These are phyloP conservation scores for Omphalea diandra DNA, from an alignment of 441 rosid genomes.

Conservation along the genomic window DNA sequence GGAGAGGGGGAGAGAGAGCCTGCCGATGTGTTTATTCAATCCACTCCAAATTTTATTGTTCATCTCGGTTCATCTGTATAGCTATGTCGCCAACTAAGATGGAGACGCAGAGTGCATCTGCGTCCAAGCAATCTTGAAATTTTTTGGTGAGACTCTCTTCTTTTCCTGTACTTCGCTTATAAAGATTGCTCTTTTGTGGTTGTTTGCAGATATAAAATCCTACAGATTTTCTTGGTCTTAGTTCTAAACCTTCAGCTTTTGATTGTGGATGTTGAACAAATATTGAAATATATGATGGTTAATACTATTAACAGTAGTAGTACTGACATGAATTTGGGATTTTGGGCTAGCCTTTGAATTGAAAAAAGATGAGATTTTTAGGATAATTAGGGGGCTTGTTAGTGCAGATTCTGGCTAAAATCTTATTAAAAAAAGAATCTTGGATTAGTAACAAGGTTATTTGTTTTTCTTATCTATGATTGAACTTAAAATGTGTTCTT, in stretches of 20 bases:
- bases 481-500: conserved; percentile 4
- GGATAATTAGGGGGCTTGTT: not conserved
- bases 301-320: not conserved
- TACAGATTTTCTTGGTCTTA: not conserved
- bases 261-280: conserved; percentile 15
- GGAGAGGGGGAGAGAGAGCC: conserved; percentile 16
- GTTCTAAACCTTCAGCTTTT: conserved; percentile 8
- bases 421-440: conserved; percentile 3
- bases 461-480: not conserved
- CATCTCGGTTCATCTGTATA: not conserved
- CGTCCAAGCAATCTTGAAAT: conserved; percentile 20
- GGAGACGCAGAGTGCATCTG: conserved; percentile 22
- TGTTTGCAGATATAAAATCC: not conserved
- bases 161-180: not conserved
- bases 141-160: conserved; percentile 30
- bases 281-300: conserved; percentile 8
- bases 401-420: not conserved
- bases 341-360: conserved; percentile 18
- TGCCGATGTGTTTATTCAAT: conserved; percentile 17
- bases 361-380: conserved; percentile 16
- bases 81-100: conserved; percentile 15
- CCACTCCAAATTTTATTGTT: conserved; percentile 5
- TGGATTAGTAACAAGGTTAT: conserved; percentile 2
- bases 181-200: not conserved
- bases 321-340: conserved; percentile 18